Base-by-base conservation (phyloP, 176 grass and related monocot species). In the Eragrostis nindensis region DNA sequence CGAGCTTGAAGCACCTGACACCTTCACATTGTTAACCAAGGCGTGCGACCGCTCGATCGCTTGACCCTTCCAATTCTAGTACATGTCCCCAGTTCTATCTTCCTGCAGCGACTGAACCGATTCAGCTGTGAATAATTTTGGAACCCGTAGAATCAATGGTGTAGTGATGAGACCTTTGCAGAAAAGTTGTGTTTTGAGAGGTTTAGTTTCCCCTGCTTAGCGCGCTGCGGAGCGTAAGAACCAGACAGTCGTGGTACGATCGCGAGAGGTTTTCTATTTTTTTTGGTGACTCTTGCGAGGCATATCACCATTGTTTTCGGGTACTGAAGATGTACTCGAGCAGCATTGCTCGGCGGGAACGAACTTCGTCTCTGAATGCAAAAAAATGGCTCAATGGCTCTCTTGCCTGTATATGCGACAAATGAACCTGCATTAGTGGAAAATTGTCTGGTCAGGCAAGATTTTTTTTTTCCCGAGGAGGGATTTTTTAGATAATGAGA, bases 71-170 rank as follows among this genome's bases (percentile, higher is more conserved):
- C 46, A 46, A 55, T 64, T 46, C 30, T 61, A 84, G 75, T 7
- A 44, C n/a, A 44, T 63, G 69, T 74, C 76, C 82, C 82, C 72
- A 65, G 75, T 22, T 36, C 71, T 85, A 53, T 75, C 46, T 59
- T 77, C 66, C 73, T 71, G 66, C 56, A 25, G 78, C 60, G 40
- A 73, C 57, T 32, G 59, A 72, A 78, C 41, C 78, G 60, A 73
- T 66, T 78, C 73, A 82, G 73, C 78, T 25, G 78, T 85, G 78
- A 89, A 89, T 89, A 89, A 86, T 62, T 81, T 89, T 85, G 78
- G 32, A 86, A 82, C 40, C 78, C 47, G 1, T 86, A 82, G 78
- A 85, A 85, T 57, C 72, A 39, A 48, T 77, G 48, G 72, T 30
- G 53, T 73, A 88, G 80, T 48, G 49, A 56, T 65, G n/a, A 88